Evolutionary conservation across 2,329 filamentous ascomycete species (phyloP).

Genomic region (Cryphonectria carpinicola): DNA sequence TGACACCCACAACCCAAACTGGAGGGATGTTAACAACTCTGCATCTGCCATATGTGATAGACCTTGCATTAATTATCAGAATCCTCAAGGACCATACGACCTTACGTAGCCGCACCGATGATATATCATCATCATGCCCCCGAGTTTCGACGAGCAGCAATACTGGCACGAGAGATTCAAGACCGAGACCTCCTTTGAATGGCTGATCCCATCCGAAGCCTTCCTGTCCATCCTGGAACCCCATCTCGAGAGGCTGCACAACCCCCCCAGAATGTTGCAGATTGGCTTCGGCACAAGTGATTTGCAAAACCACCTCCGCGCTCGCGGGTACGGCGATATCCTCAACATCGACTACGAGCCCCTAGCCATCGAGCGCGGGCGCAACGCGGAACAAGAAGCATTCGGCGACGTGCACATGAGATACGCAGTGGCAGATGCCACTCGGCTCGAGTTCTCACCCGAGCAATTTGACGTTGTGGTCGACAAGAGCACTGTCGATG

Average conservation of each 20-base stretch:
- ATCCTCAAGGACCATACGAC: not conserved
- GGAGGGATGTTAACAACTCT: not conserved
- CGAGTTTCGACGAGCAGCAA: constrained; percentile 52
- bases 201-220: constrained; percentile 47
- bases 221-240: constrained; percentile 48
- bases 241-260: constrained; percentile 37
- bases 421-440: constrained; percentile 52
- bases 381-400: constrained; percentile 42
- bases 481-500: constrained; percentile 56
- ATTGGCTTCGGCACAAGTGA: constrained; percentile 56
- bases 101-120: not conserved
- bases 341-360: constrained; percentile 57
- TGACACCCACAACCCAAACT: not conserved
- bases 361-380: constrained; percentile 48
- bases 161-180: constrained; percentile 55
- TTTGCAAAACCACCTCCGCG: constrained; percentile 51
- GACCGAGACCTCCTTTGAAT: constrained; percentile 51
- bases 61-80: not conserved
- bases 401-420: constrained; percentile 51
- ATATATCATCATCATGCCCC: constrained; percentile 29
- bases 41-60: too few species aligned
- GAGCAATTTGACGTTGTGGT: constrained; percentile 46
- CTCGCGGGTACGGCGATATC: constrained; percentile 45
- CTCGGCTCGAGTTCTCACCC: constrained; percentile 37
- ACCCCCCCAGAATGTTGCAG: constrained; percentile 45